Base-by-base conservation (phyloP, 2,329 filamentous ascomycete genomes). In the Coniochaeta sp. region DNA sequence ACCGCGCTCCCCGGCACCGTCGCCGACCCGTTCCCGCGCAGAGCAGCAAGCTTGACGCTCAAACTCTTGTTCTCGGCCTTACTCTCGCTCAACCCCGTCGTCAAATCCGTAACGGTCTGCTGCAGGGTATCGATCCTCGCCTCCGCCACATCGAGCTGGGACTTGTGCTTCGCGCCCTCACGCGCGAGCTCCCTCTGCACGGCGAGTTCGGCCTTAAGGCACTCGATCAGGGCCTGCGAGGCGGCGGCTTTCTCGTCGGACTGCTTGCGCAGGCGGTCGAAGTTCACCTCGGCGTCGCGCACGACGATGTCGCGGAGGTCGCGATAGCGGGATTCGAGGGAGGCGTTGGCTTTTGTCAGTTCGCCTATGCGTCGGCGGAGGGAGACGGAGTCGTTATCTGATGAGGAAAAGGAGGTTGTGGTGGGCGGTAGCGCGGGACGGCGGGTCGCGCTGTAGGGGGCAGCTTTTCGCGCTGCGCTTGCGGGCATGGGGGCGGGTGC, bases 271-370 rank as follows among this genome's bases (percentile, higher is more conserved):
- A 96, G 73, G 57, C 83, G 85, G 53, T 96, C 90, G 65, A 95
- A 92, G 64, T 92, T 96, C 49, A 78, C 78, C 63, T 95, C 91
- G n/a, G 90, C 90, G 59, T 90, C 85, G 54, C 82, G 83, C 46
- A 92, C 75, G 1, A 87, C 90, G 28, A 92, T 77, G 50, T 96
- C 89, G 47, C 83, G 82, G 24, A 97, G 72, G 55, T 86, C 84
- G 48, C 83, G 82, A 65, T 95, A 92, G 60, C 86, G 91, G 46
- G 79, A 68, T 57, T 95, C 88, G 49, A 96, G 71, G 47, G 74
- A 81, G 56, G 95, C 87, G 57, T 91, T 84, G 63, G 88, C 92
- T 61, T 83, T 85, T 0, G 80, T 89, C 55, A 95, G 72, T 6
- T 96, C 91, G 14, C 87, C 87, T n/a, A 96, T 71, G 59, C 85